A percentile compares a stretch with the other conserved stretches of the same genome.
These are phyloP conservation scores for Kodamaea nitidulidarum DNA, from an alignment of 805 yeast genomes.

Conservation along the genomic window DNA sequence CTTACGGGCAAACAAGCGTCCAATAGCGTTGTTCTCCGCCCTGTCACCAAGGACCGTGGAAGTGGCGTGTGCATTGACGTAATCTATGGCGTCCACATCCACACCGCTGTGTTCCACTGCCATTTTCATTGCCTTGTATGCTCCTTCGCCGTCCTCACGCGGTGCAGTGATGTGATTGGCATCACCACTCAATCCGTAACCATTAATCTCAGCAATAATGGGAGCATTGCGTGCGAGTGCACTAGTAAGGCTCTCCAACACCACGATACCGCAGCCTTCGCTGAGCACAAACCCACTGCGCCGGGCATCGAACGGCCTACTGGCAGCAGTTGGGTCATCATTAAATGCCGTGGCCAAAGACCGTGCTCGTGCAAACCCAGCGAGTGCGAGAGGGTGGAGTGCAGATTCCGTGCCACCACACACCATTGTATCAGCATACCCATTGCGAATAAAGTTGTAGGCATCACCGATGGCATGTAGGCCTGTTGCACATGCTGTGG, in stretches of 20 bases:
- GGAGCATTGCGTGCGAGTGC: constrained; percentile 56
- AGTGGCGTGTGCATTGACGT: constrained; percentile 96
- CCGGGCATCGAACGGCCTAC: constrained; percentile 79
- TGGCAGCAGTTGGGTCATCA: constrained; percentile 60
- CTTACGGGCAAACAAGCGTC: constrained; percentile 37
- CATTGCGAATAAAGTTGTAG: constrained; percentile 68
- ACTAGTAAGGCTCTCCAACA: constrained; percentile 74
- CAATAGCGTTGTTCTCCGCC: constrained; percentile 79
- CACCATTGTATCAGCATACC: constrained; percentile 79
- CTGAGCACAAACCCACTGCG: constrained; percentile 88
- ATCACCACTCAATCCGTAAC: constrained; percentile 91
- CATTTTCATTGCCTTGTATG: constrained; percentile 72
- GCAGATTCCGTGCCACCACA: constrained; percentile 95
- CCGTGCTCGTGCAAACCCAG: constrained; percentile 89
- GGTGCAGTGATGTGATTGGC: constrained; percentile 95
- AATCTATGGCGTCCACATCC: constrained; percentile 42
- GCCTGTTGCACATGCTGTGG: constrained; percentile 98
- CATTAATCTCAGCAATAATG: constrained; percentile 76
- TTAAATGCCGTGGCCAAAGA: constrained; percentile 64
- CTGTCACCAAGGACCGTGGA: constrained; percentile 85
- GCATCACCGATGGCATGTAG: constrained; percentile 94
- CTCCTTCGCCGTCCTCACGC: constrained; percentile 76
- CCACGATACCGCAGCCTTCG: constrained; percentile 85
- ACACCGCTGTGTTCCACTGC: constrained; percentile 58
- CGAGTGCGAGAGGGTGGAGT: constrained; percentile 78